Evolutionary conservation across 192 early-diverging fungal genomes (phyloP), one percentile per base, ranked within the genome.

Genomic region (Tieghemiomyces parasiticus): DNA sequence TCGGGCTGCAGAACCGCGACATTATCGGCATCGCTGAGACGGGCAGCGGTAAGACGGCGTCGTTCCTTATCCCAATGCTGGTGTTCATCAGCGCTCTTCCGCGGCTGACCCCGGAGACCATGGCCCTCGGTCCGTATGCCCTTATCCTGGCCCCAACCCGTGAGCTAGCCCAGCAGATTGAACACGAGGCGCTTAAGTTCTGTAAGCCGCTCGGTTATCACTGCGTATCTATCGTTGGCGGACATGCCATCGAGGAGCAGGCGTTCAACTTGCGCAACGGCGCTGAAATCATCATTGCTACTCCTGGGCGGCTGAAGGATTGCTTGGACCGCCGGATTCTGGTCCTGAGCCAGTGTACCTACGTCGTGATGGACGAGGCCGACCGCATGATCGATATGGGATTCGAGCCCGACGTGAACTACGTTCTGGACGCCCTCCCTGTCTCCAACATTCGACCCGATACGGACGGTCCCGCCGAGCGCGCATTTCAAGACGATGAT

Each of bases 351-450:
- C 94, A 95, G 71, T 97, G 94, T 72, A 81, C 88, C 1, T 97
- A 94, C 68, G 90, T 99, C 22, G 96, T 99, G 22, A 93, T 99
- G 94, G 95, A 99, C 67, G 95, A 99, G 76, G 95, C 92, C 51
- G 93, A 97, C 69, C 86, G 91, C 60, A 91, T 91, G 88, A 86
- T 91, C 58, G 88, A 91, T 67, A 86, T 89, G 85, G 89, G 93
- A 48, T 93, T 99, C 56, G 94, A 99, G 65, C 75, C 85, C 0
- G 93, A 93, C 60, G 92, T 99, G 61, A 97, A 92, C 64, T 91
- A 79, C 60, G 97, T 99, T 63, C 78, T 99, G 58, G 94, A 93
- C 65, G 85, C 89, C 10, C 71, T 99, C 46, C 95, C 95, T 0
- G 83, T 89, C 1, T 87, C 87, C 26, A 91, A 97, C 69, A 66